These are phyloP conservation scores for Dactylellina leptospora DNA, from an alignment of 2,329 filamentous ascomycete genomes.

Conservation along the genomic window DNA sequence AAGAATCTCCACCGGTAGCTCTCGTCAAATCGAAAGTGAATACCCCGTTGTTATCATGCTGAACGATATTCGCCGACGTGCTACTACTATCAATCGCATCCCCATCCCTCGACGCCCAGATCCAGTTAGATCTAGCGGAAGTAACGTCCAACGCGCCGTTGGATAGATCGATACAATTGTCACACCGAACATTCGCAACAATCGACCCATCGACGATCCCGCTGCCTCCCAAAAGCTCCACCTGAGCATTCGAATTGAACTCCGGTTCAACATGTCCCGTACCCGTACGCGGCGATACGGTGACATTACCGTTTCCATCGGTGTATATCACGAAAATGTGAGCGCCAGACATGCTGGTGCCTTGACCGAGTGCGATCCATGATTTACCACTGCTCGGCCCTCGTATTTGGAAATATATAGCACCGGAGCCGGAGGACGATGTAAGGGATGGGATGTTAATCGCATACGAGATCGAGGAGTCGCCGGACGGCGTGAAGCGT, in stretches of 20 bases:
- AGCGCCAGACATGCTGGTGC: slow-evolving; percentile 61
- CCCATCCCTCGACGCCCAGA: slow-evolving; percentile 67
- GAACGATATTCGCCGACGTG: slow-evolving; percentile 60
- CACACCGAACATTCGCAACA: slow-evolving; percentile 54
- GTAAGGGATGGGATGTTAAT: slow-evolving; percentile 35
- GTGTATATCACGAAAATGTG: slow-evolving; percentile 64
- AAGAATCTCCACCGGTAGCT: slow-evolving; percentile 61
- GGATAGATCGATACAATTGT: slow-evolving; percentile 65
- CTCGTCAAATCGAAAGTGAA: slow-evolving; percentile 65
- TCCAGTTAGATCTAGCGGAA: slow-evolving; percentile 63
- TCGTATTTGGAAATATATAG: slow-evolving; percentile 39
- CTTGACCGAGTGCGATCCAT: slow-evolving; percentile 63
- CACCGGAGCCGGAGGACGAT: slow-evolving; percentile 30
- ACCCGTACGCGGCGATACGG: slow-evolving; percentile 54
- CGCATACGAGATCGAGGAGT: slow-evolving; percentile 17
- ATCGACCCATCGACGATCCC: slow-evolving; percentile 50
- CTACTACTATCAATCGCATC: slow-evolving; percentile 63
- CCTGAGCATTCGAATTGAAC: slow-evolving; percentile 11
- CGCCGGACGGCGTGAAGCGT: slow-evolving; percentile 20
- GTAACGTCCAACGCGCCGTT: slow-evolving; percentile 62
- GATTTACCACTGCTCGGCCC: slow-evolving; percentile 23
- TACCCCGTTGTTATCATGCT: slow-evolving; percentile 63
- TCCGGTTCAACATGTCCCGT: slow-evolving; percentile 28
- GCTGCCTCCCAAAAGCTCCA: slow-evolving; percentile 51
- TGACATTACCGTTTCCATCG: slow-evolving; percentile 58